These are phyloP conservation scores for Phlyctochytrium arcticum DNA, from an alignment of 192 early-diverging fungal species.

Conservation along the genomic window DNA sequence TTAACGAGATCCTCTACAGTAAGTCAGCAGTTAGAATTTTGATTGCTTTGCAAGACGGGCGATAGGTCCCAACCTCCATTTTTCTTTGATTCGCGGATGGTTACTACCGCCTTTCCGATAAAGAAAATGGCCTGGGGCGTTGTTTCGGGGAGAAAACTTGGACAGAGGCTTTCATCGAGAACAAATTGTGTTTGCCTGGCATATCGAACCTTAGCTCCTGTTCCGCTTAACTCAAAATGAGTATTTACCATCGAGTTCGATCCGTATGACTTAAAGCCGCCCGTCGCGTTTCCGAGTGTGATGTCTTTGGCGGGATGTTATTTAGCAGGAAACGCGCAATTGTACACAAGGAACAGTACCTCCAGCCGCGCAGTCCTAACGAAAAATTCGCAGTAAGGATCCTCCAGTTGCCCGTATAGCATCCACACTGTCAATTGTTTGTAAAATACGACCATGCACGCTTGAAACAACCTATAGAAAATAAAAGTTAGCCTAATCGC, in stretches of 20 bases:
- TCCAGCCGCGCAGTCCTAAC: constrained; percentile 18
- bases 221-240: not conserved
- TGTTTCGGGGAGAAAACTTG: constrained; percentile 44
- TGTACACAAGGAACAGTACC: too few relatives aligned
- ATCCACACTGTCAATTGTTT: constrained; percentile 63
- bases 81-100: constrained; percentile 31
- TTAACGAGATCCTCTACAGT: too few relatives aligned
- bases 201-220: not conserved
- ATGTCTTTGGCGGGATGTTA: too few relatives aligned
- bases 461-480: constrained; percentile 9
- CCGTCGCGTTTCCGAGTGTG: too few relatives aligned
- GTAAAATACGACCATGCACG: constrained; percentile 41
- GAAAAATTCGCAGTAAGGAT: constrained; percentile 66
- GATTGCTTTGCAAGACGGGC: not conserved
- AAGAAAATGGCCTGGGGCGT: constrained; percentile 64
- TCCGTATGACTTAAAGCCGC: too few relatives aligned
- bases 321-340: too few relatives aligned
- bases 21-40: not conserved
- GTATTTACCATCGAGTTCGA: constrained; percentile 21
- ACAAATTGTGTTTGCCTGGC: constrained; percentile 48
- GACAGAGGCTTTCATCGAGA: constrained; percentile 42
- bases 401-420: constrained; percentile 59
- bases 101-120: constrained; percentile 63
- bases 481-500: too few relatives aligned
- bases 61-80: constrained; percentile 8